A percentile compares a stretch with the other conserved stretches of the same genome.
Evolutionary conservation across 257 asterid genomes (phyloP).

Genomic region (Echium plantagineum): DNA sequence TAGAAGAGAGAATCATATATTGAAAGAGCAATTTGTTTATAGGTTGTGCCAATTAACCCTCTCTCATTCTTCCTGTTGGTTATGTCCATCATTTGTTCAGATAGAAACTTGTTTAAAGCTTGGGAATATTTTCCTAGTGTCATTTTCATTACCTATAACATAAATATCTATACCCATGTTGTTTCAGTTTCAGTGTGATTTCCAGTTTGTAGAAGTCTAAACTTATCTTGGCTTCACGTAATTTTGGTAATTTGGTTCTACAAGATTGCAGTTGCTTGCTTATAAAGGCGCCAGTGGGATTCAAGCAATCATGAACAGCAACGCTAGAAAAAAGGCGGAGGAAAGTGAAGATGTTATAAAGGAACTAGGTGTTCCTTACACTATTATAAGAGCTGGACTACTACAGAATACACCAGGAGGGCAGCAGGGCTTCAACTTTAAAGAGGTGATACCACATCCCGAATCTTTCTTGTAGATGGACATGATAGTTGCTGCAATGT

Average conservation of each 20-base stretch:
- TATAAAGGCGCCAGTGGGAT: slow-evolving; percentile 68
- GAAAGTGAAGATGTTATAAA: slow-evolving; percentile 51
- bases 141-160: too few relatives aligned
- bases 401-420: slow-evolving; percentile 59
- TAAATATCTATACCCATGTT: slow-evolving; percentile 5
- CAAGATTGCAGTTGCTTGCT: slow-evolving; percentile 76
- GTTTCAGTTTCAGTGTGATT: slow-evolving; percentile 42
- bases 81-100: too few relatives aligned
- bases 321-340: slow-evolving; percentile 62
- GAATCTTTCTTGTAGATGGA: background rate
- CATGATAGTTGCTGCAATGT: background rate
- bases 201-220: slow-evolving; percentile 4
- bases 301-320: slow-evolving; percentile 61
- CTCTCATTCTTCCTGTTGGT: too few relatives aligned
- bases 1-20: too few relatives aligned
- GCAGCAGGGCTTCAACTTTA: slow-evolving; percentile 64
- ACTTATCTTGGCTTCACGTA: slow-evolving; percentile 3
- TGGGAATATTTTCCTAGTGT: too few relatives aligned
- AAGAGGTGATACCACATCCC: slow-evolving; percentile 33
- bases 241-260: slow-evolving; percentile 31
- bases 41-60: too few relatives aligned
- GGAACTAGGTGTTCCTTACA: slow-evolving; percentile 61
- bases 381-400: slow-evolving; percentile 65
- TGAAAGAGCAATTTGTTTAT: too few relatives aligned
- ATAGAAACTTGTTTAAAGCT: too few relatives aligned